phyloP scores from a whole-genome alignment of 2,329 filamentous ascomycete genomes.

The Xylariaceae sp. region DNA sequence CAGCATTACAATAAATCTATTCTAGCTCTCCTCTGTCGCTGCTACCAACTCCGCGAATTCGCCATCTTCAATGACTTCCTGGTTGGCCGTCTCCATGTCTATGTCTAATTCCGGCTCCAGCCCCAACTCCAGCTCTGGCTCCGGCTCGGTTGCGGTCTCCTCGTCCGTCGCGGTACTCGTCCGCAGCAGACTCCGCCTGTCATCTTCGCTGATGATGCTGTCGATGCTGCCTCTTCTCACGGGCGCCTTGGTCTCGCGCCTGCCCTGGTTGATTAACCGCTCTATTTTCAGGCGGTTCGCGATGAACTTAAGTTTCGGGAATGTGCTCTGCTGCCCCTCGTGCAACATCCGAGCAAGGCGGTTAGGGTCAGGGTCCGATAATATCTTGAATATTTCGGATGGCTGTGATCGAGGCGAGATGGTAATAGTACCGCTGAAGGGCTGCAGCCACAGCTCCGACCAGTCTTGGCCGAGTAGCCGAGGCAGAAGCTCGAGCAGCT shows the following conservation, averaged over 20 bases:
- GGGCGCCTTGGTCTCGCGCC: constrained; percentile 47
- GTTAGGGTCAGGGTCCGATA: constrained; percentile 72
- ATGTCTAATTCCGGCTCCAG: too few relatives aligned
- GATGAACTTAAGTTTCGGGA: constrained; percentile 88
- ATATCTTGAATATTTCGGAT: constrained; percentile 79
- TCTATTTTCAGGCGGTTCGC: constrained; percentile 83
- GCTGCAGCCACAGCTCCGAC: constrained; percentile 93
- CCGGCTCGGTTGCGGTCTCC: too few relatives aligned
- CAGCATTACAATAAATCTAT: not conserved
- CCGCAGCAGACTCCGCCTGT: constrained; percentile 46
- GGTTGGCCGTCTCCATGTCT: constrained; percentile 17
- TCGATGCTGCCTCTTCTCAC: constrained; percentile 49
- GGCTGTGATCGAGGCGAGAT: constrained; percentile 83
- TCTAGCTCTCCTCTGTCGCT: constrained; percentile 15
- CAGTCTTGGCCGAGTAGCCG: constrained; percentile 91
- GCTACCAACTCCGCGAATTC: constrained; percentile 22
- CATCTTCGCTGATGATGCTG: constrained; percentile 57
- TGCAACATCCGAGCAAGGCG: constrained; percentile 84
- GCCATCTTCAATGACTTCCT: constrained; percentile 25
- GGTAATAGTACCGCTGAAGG: constrained; percentile 90
- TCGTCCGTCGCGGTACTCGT: constrained; percentile 23
- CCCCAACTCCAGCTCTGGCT: too few relatives aligned
- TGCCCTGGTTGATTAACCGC: constrained; percentile 55
- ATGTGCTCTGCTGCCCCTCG: constrained; percentile 81
- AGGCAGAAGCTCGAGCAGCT: constrained; percentile 86